Evolutionary conservation across 2,329 filamentous ascomycete species (phyloP), one percentile per base, ranked within the genome.

Genomic region (Cyphellophora europaea): DNA sequence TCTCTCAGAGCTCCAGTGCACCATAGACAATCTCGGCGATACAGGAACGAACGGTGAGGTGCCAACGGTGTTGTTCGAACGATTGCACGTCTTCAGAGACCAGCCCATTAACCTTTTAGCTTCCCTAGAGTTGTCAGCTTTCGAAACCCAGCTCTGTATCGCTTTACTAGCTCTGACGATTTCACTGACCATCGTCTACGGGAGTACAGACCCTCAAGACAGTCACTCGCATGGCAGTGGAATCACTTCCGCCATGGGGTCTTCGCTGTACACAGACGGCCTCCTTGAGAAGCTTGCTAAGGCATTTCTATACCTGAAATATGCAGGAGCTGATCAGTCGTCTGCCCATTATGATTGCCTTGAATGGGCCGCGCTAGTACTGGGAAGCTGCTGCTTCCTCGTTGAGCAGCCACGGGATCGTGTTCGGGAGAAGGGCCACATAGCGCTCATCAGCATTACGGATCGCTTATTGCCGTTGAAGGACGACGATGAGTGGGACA

Each of bases 221-320:
- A 27, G 8, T 8, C n/a, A n/a, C 21, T 14, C 10, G 5, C 19
- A 8, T 8, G 19, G 6, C 3, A 15, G 12, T 6, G 11, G 36
- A 14, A 13, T 11, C n/a, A 12, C 27, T 25, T 23, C 18, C 13
- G 13, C 8, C 15, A 25, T 3, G 11, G n/a, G n/a, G n/a, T n/a
- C n/a, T n/a, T n/a, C n/a, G n/a, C n/a, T n/a, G n/a, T n/a, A n/a
- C n/a, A 11, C n/a, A 12, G 5, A 30, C 11, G 13, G 12, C 17
- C n/a, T 23, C 11, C 13, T 6, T n/a, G 16, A n/a, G 21, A 27
- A 39, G 15, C 15, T 39, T 10, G 40, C 30, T 12, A 34, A 36
- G 13, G 38, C 40, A 16, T 42, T 42, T n/a, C 33, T 42, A 16
- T 35, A 42, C 33, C 23, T 38, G 32, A 38, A 36, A 19, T 30